Evolutionary conservation across 805 yeast genomes (phyloP).

Genomic region (Hanseniaspora guilliermondii): DNA sequence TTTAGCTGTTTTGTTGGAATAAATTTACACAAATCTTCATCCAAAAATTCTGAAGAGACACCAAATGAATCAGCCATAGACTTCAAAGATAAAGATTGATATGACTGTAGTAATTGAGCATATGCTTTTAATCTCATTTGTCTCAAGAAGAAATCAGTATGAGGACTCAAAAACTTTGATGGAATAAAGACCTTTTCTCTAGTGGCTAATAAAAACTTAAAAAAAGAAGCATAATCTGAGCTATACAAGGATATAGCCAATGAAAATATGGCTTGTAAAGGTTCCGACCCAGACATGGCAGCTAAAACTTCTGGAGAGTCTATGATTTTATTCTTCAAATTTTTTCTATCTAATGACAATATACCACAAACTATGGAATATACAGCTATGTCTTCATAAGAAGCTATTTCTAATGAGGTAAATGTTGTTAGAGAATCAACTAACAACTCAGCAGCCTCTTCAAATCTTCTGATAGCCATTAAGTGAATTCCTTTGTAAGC

Average conservation of each 20-base stretch:
- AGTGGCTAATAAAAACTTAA: slow-evolving; percentile 64
- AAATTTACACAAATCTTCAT: slow-evolving; percentile 73
- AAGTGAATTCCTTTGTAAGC: slow-evolving; percentile 78
- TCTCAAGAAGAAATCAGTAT: slow-evolving; percentile 72
- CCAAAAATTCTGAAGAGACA: slow-evolving; percentile 76
- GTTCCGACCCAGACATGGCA: slow-evolving; percentile 55
- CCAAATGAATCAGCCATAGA: slow-evolving; percentile 93
- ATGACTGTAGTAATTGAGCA: slow-evolving; percentile 84
- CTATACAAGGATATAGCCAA: slow-evolving; percentile 78
- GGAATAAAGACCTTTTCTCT: slow-evolving; percentile 58
- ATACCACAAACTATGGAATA: slow-evolving; percentile 85
- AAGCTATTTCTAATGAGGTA: slow-evolving; percentile 79
- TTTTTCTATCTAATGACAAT: slow-evolving; percentile 67
- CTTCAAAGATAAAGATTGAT: slow-evolving; percentile 75
- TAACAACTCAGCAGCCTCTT: slow-evolving; percentile 70
- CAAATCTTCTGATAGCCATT: slow-evolving; percentile 74
- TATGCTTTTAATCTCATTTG: slow-evolving; percentile 93
- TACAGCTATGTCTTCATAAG: slow-evolving; percentile 80
- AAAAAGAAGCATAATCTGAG: slow-evolving; percentile 71
- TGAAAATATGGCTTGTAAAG: slow-evolving; percentile 67
- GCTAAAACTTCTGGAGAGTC: slow-evolving; percentile 91
- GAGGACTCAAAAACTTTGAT: slow-evolving; percentile 57
- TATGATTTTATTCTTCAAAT: slow-evolving; percentile 68
- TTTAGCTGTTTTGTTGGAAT: slow-evolving; percentile 88
- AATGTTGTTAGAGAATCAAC: slow-evolving; percentile 90